A percentile compares a stretch with the other conserved stretches of the same genome.
Conservation (phyloP, 2,329 filamentous ascomycete species). For the Peltaster fructicola region DNA sequence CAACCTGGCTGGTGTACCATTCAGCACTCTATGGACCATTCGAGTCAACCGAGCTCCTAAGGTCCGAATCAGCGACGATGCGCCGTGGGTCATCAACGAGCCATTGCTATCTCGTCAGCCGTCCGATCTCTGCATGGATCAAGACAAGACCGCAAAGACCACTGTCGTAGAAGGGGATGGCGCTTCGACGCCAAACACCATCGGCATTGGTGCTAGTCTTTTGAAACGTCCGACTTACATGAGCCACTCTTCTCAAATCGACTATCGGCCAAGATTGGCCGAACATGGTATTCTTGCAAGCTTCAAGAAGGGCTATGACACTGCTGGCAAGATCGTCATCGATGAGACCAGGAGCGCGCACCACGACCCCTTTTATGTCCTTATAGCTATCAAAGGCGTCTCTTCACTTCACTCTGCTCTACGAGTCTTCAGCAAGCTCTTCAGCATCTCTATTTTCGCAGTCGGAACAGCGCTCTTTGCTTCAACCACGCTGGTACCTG, state of each 20-base stretch:
- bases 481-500: conserved; percentile 3
- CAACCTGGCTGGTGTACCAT: conserved; percentile 1
- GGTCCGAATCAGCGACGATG: conserved; percentile 1
- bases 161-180: no score
- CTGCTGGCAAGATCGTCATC: neutral
- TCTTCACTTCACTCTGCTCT: conserved; percentile 1
- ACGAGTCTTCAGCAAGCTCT: conserved; percentile 1
- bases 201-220: no score
- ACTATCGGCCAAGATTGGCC: no score
- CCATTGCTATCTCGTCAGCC: no score
- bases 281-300: no score
- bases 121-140: no score
- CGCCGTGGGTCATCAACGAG: neutral
- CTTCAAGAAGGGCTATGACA: neutral
- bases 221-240: no score
- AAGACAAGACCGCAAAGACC: no score
- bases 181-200: no score
- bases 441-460: conserved; percentile 1
- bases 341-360: neutral
- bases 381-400: conserved; percentile 2
- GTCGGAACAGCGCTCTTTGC: conserved; percentile 3
- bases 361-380: conserved; percentile 2
- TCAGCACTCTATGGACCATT: conserved; percentile 1
- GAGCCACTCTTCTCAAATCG: no score
- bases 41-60: neutral